phyloP scores from a whole-genome alignment of 1,284 basidiomycete species.

The Flammula alnicola region DNA sequence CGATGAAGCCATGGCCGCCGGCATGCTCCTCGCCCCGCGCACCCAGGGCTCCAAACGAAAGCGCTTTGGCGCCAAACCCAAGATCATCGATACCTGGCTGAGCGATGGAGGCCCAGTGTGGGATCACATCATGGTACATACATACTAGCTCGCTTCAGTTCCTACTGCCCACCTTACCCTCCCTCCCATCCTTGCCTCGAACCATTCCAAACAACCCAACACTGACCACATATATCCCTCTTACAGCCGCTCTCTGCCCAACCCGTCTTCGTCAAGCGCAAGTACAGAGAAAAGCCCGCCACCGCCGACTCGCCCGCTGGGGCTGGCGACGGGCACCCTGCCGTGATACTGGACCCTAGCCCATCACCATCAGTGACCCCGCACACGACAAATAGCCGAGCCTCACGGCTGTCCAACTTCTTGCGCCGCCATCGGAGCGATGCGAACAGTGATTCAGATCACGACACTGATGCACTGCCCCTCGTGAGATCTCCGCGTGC shows the following conservation, averaged over 20 bases:
- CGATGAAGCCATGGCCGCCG: constrained; percentile 53
- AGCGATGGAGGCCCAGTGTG: constrained; percentile 42
- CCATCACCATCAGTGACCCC: too few species aligned
- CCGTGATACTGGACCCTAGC: neutral
- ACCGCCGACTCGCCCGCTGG: constrained; percentile 20
- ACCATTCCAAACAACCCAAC: constrained; percentile 3
- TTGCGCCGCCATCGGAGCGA: too few species aligned
- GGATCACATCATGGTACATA: constrained; percentile 54
- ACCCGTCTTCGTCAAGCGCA: constrained; percentile 37
- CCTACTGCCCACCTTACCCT: too few species aligned
- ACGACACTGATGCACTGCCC: too few species aligned
- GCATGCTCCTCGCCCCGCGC: constrained; percentile 43
- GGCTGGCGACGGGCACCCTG: constrained; percentile 11
- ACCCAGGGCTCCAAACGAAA: constrained; percentile 44
- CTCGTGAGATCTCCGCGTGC: too few species aligned
- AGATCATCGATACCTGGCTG: constrained; percentile 57
- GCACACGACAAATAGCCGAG: too few species aligned
- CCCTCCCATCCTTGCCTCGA: constrained; percentile 8
- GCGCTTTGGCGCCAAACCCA: constrained; percentile 54
- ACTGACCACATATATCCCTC: neutral
- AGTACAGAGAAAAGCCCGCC: constrained; percentile 29
- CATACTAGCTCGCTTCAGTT: too few species aligned
- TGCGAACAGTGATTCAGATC: too few species aligned
- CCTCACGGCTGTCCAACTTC: too few species aligned
- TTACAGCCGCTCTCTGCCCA: constrained; percentile 41